Base-by-base conservation (phyloP, 805 yeast genomes). In the Saturnispora halmiae region DNA sequence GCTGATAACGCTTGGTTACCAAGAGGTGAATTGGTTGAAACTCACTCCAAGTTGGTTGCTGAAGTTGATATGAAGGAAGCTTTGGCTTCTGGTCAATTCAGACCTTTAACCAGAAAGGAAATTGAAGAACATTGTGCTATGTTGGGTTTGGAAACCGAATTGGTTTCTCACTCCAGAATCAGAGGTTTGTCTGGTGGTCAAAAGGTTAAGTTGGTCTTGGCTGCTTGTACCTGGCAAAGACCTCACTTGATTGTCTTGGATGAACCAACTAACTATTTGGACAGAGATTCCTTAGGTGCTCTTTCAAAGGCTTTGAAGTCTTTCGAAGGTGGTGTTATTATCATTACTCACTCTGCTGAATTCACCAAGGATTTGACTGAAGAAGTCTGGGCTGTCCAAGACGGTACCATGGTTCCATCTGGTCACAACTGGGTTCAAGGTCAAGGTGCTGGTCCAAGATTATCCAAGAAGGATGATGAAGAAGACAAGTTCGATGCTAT, bases 41-140 rank as follows among this genome's bases (percentile, higher is more conserved):
- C 96, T 59, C 98, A 92, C 79, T 73, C 96, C 66, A 92, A 92
- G 87, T 69, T 88, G 80, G 96, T 94, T 72, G 96, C 97, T 69
- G 98, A 94, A 79, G 97, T 92, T 67, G 99, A 94, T 73, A 90
- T 92, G 98, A 92, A 92, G 83, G 99, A 90, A 78, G 98, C 99
- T 70, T 81, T 92, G 67, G 97, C 97, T 65, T 90, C 97, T 60
- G 99, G 98, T 77, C 98, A 92, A 79, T 92, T 92, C 94, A 87
- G 99, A 75, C 92, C 98, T 50, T 83, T 92, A 70, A 92, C 97
- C 71, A 88, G 98, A 82, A 92, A 92, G 81, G 98, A 92, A 77
- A 92, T 92, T 63, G 98, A 92, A 82, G 82, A 79, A 63, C 98
- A 92, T 77, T 92, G 98, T 77, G 78, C 88, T 58, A 83, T 87